Base-by-base conservation (phyloP, 2,329 filamentous ascomycete genomes). In the Xylariales sp. region DNA sequence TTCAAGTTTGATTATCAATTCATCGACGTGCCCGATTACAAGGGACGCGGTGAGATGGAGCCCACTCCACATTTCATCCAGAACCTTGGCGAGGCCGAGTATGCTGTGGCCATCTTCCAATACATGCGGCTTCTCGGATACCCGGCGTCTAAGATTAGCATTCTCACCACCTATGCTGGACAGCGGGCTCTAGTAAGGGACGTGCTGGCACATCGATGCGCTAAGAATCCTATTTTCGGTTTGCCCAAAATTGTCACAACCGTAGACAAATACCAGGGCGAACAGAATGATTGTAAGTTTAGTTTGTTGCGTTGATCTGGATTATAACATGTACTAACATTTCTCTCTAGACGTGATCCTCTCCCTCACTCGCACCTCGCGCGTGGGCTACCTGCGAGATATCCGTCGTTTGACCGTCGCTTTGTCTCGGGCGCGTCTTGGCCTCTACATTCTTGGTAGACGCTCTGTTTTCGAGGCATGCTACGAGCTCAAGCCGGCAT, bases 71-170 rank as follows among this genome's bases (percentile, higher is more conserved):
- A 97, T 62, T 98, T 95, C 60, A 84, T 97, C 38, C 91, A 97
- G 60, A 98, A 98, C 54, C 66, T 97, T 30, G 93, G 93, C 32
- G 93, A 98, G 64, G 93, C 93, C 3, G 94, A 98, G 64, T 98
- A 97, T 58, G 86, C 89, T 3, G 93, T 97, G 18, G 93, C 93
- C 4, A 75, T 98, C 20, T 98, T 83, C 65, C 89, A 95, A 65
- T 98, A 97, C 60, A 97, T 98, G 93, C 83, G 93, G 15, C 71
- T 98, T 15, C 78, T 98, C 5, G 93, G 91, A 14, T 98, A 98
- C 51, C 88, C 93, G 5, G 85, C 87, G 1, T 61, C 67, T 14
- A 78, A 84, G 55, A 96, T 98, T 52, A 88, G 80, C 33, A 95
- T 98, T 43, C 70, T 98, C 38, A 85, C 90, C 3, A 95, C 91